Conservation (phyloP, 495 filamentous ascomycete species). For the Neurospora sp. region DNA sequence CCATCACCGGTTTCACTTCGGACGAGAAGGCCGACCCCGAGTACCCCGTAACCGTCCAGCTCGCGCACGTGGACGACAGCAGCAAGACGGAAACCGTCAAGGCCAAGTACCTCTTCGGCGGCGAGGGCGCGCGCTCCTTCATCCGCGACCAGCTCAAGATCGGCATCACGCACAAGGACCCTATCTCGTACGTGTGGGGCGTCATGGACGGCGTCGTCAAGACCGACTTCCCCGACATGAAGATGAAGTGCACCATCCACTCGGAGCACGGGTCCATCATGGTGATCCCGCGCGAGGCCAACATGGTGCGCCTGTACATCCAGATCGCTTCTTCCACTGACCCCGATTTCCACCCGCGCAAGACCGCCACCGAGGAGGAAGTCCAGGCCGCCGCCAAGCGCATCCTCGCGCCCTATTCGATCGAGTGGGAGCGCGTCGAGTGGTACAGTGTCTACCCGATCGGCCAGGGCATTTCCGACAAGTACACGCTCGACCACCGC, state of each 20-base stretch:
- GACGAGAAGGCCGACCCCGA: conserved; percentile 44
- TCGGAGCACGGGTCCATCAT: conserved; percentile 61
- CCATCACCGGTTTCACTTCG: conserved; percentile 52
- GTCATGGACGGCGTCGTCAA: conserved; percentile 68
- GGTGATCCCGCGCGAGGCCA: conserved; percentile 64
- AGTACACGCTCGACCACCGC: conserved; percentile 55
- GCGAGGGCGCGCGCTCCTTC: conserved; percentile 50
- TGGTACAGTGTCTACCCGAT: conserved; percentile 65
- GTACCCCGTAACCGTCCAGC: conserved; percentile 54
- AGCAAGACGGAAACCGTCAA: conserved; percentile 45
- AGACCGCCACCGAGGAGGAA: conserved; percentile 53
- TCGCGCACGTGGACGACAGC: conserved; percentile 71
- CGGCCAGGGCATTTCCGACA: conserved; percentile 60
- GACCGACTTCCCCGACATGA: conserved; percentile 69
- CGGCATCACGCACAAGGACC: conserved; percentile 48
- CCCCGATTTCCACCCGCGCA: conserved; percentile 48
- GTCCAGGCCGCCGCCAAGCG: conserved; percentile 55
- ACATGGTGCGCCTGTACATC: conserved; percentile 68
- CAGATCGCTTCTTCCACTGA: conserved; percentile 61
- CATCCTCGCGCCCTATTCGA: conserved; percentile 55
- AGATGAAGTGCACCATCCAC: conserved; percentile 85
- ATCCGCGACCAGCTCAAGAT: conserved; percentile 55
- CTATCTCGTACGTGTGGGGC: conserved; percentile 62
- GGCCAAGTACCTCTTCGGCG: conserved; percentile 51
- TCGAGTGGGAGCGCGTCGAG: conserved; percentile 60